Conservation (phyloP, 116 monocot genomes). For the Zostera marina region DNA sequence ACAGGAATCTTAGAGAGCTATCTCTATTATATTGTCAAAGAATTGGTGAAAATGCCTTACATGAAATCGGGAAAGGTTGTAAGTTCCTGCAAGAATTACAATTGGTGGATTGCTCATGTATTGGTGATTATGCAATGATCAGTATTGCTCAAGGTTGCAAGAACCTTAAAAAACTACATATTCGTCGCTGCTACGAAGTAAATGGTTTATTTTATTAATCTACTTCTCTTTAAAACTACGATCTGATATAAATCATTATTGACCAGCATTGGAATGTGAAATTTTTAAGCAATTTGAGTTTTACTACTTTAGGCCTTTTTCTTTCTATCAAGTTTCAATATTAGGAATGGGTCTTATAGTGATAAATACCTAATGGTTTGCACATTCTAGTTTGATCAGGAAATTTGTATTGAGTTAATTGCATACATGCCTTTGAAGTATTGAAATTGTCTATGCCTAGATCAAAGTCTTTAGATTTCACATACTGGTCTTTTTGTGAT, state of each 20-base stretch:
- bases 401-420: too few species aligned
- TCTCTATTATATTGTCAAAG: conserved; percentile 76
- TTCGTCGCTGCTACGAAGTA: conserved; percentile 86
- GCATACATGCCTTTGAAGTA: too few species aligned
- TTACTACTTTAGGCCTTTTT: too few species aligned
- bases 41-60: conserved; percentile 56
- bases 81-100: conserved; percentile 53
- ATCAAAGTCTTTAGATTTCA: too few species aligned
- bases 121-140: conserved; percentile 71
- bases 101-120: conserved; percentile 68
- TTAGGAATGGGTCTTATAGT: too few species aligned
- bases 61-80: conserved; percentile 81
- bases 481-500: too few species aligned
- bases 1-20: conserved; percentile 58
- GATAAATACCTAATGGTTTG: too few species aligned
- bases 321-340: too few species aligned
- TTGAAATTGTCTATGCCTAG: too few species aligned
- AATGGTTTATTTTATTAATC: background rate
- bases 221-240: background rate
- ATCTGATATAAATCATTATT: background rate
- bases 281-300: too few species aligned
- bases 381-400: too few species aligned
- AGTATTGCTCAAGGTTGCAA: conserved; percentile 62
- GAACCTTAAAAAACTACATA: conserved; percentile 51
- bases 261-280: too few species aligned